Percentiles rank a stretch among this genome's conserved stretches.
These are phyloP conservation scores for Phlebopus sp. DNA, from an alignment of 1,284 basidiomycete genomes.

Conservation along the genomic window DNA sequence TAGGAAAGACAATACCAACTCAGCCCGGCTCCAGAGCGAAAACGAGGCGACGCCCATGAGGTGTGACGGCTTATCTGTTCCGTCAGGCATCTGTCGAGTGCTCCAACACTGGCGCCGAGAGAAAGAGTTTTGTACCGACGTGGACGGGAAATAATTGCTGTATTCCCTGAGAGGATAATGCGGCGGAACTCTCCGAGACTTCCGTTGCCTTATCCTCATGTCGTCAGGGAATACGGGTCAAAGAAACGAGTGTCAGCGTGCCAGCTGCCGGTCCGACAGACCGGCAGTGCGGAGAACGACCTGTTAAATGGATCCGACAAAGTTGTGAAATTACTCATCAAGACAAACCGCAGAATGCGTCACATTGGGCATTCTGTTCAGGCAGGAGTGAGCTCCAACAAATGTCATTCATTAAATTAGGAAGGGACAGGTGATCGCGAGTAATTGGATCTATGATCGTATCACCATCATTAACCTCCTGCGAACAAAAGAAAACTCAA, in stretches of 20 bases:
- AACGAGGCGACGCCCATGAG: background rate
- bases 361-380: background rate
- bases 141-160: background rate
- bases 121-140: background rate
- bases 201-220: too few species aligned
- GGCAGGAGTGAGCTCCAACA: background rate
- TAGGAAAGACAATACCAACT: background rate
- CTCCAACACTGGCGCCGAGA: background rate
- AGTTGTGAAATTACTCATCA: background rate
- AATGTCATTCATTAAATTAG: slow-evolving; percentile 9
- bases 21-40: background rate
- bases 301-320: background rate
- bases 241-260: background rate
- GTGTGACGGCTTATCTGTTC: background rate
- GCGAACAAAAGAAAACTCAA: background rate
- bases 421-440: slow-evolving; percentile 13
- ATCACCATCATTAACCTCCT: slow-evolving; percentile 11
- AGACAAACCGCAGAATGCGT: background rate
- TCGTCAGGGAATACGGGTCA: too few species aligned
- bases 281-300: background rate
- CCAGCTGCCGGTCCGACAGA: slow-evolving; percentile 2
- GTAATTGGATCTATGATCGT: slow-evolving; percentile 9
- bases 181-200: background rate
- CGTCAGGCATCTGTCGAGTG: background rate
- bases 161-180: slow-evolving; percentile 1